These are phyloP conservation scores for Karstenula rhodostoma DNA, from an alignment of 2,329 filamentous ascomycete species.

Conservation along the genomic window DNA sequence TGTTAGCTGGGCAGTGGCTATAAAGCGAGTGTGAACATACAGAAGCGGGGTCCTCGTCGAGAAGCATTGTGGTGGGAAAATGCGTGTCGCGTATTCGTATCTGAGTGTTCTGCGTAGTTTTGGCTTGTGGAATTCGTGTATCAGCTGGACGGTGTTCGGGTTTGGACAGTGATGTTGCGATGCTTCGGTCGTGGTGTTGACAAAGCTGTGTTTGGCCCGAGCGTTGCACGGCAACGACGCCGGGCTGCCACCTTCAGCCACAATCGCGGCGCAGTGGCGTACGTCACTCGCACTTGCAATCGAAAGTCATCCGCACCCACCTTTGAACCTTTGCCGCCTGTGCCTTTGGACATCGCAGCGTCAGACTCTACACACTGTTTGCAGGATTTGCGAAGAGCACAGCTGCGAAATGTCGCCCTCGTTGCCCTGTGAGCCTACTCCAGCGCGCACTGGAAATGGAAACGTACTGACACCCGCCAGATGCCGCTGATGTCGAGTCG, in stretches of 20 bases:
- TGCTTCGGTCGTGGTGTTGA: constrained; percentile 36
- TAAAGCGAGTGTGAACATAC: constrained; percentile 59
- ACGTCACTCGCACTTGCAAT: constrained; percentile 44
- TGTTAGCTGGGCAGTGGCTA: constrained; percentile 24
- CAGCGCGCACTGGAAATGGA: not conserved
- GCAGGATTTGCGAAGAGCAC: not conserved
- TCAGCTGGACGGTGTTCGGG: constrained; percentile 8
- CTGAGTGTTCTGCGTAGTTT: constrained; percentile 6
- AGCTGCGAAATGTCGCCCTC: constrained; percentile 42
- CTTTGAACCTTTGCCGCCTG: constrained; percentile 24
- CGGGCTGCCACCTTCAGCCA: constrained; percentile 27
- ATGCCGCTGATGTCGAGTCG: constrained; percentile 97
- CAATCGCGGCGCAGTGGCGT: constrained; percentile 29
- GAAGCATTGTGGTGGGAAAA: constrained; percentile 73
- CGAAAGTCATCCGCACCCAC: constrained; percentile 26
- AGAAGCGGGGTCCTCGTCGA: constrained; percentile 90
- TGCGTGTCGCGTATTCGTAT: constrained; percentile 16
- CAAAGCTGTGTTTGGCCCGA: constrained; percentile 40
- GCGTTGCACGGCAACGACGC: constrained; percentile 42
- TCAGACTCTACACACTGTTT: constrained; percentile 6
- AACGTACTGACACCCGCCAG: constrained; percentile 60
- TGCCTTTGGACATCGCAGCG: not conserved
- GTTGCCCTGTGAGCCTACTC: constrained; percentile 43
- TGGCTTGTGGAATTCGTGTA: not conserved
- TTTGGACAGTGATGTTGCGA: constrained; percentile 23